These are phyloP conservation scores for Penicillium sp. DNA, from an alignment of 2,329 filamentous ascomycete species.

Conservation along the genomic window DNA sequence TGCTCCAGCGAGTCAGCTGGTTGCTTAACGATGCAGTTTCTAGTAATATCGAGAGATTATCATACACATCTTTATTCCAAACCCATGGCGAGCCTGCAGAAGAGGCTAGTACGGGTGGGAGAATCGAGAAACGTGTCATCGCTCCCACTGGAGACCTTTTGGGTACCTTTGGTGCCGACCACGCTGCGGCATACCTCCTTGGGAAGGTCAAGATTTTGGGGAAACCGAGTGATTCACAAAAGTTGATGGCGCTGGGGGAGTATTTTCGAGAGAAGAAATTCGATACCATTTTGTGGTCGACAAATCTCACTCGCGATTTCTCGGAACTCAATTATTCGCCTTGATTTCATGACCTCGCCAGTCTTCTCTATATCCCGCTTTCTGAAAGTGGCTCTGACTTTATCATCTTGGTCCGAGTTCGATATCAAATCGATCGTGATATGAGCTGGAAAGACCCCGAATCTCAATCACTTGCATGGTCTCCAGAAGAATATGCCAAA, in stretches of 20 bases:
- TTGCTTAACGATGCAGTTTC: slow-evolving; percentile 76
- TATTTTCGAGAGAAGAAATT: slow-evolving; percentile 70
- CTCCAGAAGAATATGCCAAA: slow-evolving; percentile 78
- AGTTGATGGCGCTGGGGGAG: slow-evolving; percentile 74
- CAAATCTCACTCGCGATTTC: slow-evolving; percentile 68
- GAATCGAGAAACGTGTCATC: slow-evolving; percentile 28
- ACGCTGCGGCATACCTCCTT: slow-evolving; percentile 71
- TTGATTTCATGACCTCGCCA: slow-evolving; percentile 69
- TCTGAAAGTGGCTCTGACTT: slow-evolving; percentile 70
- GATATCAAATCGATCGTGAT: slow-evolving; percentile 38
- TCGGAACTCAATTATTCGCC: slow-evolving; percentile 72
- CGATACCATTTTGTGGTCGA: slow-evolving; percentile 67
- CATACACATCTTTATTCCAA: slow-evolving; percentile 73
- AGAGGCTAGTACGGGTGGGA: slow-evolving; percentile 69
- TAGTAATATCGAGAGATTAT: slow-evolving; percentile 76
- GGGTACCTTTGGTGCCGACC: slow-evolving; percentile 77
- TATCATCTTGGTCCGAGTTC: slow-evolving; percentile 76
- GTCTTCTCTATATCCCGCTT: slow-evolving; percentile 72
- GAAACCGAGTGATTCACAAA: slow-evolving; percentile 66
- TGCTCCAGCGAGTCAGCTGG: slow-evolving; percentile 84
- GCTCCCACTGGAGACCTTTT: slow-evolving; percentile 78
- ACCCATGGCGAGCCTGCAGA: slow-evolving; percentile 73
- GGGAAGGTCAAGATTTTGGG: slow-evolving; percentile 82
- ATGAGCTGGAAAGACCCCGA: neutral
- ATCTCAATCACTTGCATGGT: slow-evolving; percentile 70